phyloP scores from a whole-genome alignment of 1,284 basidiomycete species.

The Gymnopus androsaceus region DNA sequence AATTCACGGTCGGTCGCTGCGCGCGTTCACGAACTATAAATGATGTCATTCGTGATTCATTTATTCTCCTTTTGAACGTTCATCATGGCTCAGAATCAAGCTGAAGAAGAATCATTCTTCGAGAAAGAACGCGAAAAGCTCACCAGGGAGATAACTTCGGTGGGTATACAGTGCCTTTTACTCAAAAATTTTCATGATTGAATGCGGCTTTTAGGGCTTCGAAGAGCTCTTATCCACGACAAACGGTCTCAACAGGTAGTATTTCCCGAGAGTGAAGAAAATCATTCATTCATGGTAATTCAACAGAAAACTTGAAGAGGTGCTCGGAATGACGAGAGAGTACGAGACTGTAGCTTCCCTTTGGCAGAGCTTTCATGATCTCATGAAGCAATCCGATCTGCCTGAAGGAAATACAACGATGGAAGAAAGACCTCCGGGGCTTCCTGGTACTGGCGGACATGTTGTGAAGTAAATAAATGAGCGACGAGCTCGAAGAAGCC shows the following conservation, averaged over 20 bases:
- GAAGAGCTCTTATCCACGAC: constrained; percentile 83
- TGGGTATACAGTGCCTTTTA: no score
- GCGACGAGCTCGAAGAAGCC: no score
- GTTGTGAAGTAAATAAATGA: constrained; percentile 44
- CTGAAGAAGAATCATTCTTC: constrained; percentile 71
- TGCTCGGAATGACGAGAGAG: constrained; percentile 88
- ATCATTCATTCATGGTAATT: no score
- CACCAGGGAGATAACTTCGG: constrained; percentile 69
- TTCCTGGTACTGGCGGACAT: constrained; percentile 72
- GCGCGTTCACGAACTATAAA: no score
- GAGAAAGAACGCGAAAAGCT: constrained; percentile 77
- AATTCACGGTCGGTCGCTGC: no score
- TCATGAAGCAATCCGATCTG: constrained; percentile 63
- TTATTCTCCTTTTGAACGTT: no score
- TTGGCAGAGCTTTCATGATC: constrained; percentile 81
- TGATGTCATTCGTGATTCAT: no score
- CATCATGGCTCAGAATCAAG: constrained; percentile 47
- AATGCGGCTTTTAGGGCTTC: constrained; percentile 87
- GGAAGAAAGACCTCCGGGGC: constrained; percentile 37
- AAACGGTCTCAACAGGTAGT: constrained; percentile 88
- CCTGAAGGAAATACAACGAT: constrained; percentile 30
- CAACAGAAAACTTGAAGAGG: constrained; percentile 92
- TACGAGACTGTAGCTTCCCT: constrained; percentile 87
- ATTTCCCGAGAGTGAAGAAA: no score
- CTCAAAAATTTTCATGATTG: no score